Evolutionary conservation across 2,329 filamentous ascomycete species (phyloP), one percentile per base, ranked within the genome.

Genomic region (Penicillium sp.): DNA sequence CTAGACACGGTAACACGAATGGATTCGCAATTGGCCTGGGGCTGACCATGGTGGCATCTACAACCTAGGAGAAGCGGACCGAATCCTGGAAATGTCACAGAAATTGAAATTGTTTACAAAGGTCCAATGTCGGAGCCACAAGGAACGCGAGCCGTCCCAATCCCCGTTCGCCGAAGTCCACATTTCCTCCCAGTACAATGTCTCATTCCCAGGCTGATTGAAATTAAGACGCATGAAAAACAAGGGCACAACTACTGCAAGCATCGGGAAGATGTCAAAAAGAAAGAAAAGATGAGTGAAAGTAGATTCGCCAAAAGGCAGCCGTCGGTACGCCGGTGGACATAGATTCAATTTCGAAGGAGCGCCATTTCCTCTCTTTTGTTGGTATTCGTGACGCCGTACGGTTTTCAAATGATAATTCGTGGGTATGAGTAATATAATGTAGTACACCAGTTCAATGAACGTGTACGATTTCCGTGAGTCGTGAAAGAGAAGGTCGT

Each of bases 381-480:
- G 20, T 36, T 50, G 45, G 38, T 24, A 36, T 63, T 54, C 44
- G 40, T 62, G 56, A 59, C 59, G 61, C 60, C 59, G 53, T 44
- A 31, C 46, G 46, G 33, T 44, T 50, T 52, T 54, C 44, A 53
- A 54, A 57, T 53, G 48, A 57, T 38, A 55, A 51, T 58, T 57
- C 50, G 45, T 61, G 62, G 63, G 65, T 67, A 66, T 67, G 58
- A 53, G 54, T 64, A 50, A 50, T 50, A 56, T 45, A 50, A 52
- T 46, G 51, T 57, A 33, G 45, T 57, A 58, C 53, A 60, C 20
- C 43, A 38, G 31, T 59, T 48, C 30, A 52, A 44, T 49, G 38
- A 44, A 48, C 48, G 49, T 56, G 47, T 36, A 45, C 33, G 44
- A 46, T 38, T 35, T 55, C 44, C 58, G 46, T 63, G 52, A 63